Evolutionary conservation across 2,329 filamentous ascomycete species (phyloP), one percentile per base, ranked within the genome.

Genomic region (Aspergillus sp.): DNA sequence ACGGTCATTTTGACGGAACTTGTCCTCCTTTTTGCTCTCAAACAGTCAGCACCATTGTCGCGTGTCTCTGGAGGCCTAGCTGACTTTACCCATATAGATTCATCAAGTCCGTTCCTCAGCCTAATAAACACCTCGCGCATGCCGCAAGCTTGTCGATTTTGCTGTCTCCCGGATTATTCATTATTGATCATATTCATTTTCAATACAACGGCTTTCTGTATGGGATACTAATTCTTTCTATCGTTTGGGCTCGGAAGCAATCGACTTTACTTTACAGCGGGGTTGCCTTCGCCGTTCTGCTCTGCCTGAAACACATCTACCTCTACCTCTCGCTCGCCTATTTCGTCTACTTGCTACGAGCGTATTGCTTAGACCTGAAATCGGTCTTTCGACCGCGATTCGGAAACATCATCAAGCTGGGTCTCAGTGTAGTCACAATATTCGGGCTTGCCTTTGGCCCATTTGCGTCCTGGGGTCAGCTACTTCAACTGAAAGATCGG

Each of bases 151-250:
- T 98, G 56, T 97, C 93, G 1, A 87, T 99, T 58, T 80, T 98
- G 3, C 84, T 98, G 12, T 98, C 93, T 0, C 95, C 95, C 0
- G 95, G 93, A 2, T 84, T 99, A 37, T 82, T 99, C 59, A 96
- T 99, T 72, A 98, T 99, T 73, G 95, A 99, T 71, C 95, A 99
- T 73, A 93, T 97, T 63, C 93, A 97, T 75, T 99, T 99, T 75
- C 95, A 99, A 80, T 99, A 99, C 80, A 99, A 99, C 79, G 93
- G 95, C 41, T 92, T 93, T 77, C 86, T 99, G 77, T 99, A 98
- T 73, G 95, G 95, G 39, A 80, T 98, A 44, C 80, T 99, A 51
- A 84, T 98, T 39, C 81, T 93, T 54, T 98, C 95, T 2, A 82
- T 99, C 48, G 89, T 96, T 2, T 79, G 96, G 58, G 91, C 92